Evolutionary conservation across 1,139 yeast genomes (phyloP).

Genomic region (Kodamaea alishanica): DNA sequence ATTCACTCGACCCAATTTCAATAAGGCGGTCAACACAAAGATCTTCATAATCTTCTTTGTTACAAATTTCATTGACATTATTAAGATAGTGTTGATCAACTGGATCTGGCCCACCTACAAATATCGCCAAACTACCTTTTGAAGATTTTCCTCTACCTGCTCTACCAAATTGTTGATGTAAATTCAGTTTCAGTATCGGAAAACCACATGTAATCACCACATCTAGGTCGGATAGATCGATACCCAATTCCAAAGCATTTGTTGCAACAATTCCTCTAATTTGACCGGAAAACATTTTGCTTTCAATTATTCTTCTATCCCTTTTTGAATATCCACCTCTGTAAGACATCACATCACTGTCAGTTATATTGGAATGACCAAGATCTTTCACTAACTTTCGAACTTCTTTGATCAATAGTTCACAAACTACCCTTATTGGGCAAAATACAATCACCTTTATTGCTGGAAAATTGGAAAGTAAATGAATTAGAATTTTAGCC

Average conservation of each 20-base stretch:
- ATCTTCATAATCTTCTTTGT: slow-evolving; percentile 39
- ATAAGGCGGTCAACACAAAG: slow-evolving; percentile 40
- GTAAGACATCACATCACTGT: slow-evolving; percentile 80
- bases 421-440: slow-evolving; percentile 81
- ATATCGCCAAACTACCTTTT: slow-evolving; percentile 58
- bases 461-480: slow-evolving; percentile 51
- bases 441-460: slow-evolving; percentile 83
- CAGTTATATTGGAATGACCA: slow-evolving; percentile 33
- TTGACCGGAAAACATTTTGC: slow-evolving; percentile 83
- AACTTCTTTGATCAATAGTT: slow-evolving; percentile 79
- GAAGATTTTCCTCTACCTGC: slow-evolving; percentile 87
- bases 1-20: slow-evolving; percentile 31
- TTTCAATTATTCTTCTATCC: slow-evolving; percentile 84
- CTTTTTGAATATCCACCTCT: slow-evolving; percentile 89
- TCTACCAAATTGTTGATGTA: slow-evolving; percentile 94
- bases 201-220: slow-evolving; percentile 91
- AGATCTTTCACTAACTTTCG: slow-evolving; percentile 32
- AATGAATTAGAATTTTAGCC: slow-evolving; percentile 64
- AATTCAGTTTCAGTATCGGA: slow-evolving; percentile 78
- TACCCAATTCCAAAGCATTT: slow-evolving; percentile 91
- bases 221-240: slow-evolving; percentile 89
- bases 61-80: slow-evolving; percentile 62
- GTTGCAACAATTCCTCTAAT: slow-evolving; percentile 88
- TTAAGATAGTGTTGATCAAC: slow-evolving; percentile 80
- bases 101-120: slow-evolving; percentile 82